phyloP scores from a whole-genome alignment of 225 moss, liverwort and hornwort species.

The Antitrichia curtipendula region DNA sequence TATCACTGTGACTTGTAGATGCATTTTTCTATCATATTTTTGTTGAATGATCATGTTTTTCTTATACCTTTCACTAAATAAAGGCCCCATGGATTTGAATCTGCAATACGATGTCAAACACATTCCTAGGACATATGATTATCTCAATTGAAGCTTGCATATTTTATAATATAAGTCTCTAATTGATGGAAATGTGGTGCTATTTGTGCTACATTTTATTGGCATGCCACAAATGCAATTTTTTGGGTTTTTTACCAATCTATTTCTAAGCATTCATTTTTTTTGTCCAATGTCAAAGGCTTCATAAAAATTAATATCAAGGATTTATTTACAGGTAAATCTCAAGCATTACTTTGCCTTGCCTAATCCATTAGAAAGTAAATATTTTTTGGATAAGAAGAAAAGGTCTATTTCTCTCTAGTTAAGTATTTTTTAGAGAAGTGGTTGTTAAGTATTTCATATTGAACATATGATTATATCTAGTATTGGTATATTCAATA shows the following conservation, averaged over 20 bases:
- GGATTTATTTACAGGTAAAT: background rate
- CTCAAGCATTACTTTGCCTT: background rate
- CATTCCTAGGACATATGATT: background rate
- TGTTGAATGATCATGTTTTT: background rate
- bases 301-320: background rate
- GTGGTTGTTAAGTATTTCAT: too few relatives aligned
- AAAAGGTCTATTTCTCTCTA: background rate
- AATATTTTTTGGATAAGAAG: background rate
- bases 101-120: background rate
- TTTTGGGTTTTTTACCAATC: rapidly evolving
- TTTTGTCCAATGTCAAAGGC: background rate
- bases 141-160: background rate
- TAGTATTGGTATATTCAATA: background rate
- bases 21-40: background rate
- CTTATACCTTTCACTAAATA: background rate
- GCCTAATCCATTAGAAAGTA: background rate
- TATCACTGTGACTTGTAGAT: background rate
- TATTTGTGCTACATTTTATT: background rate
- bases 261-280: background rate
- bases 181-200: background rate
- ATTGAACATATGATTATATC: too few relatives aligned
- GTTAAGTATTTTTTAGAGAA: background rate
- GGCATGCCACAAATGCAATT: rapidly evolving
- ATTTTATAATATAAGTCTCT: background rate
- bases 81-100: background rate